Percentiles rank a stretch among this genome's conserved stretches.
These are phyloP conservation scores for Leccinum olivaceopallidum DNA, from an alignment of 768 basidiomycete species.

Conservation along the genomic window DNA sequence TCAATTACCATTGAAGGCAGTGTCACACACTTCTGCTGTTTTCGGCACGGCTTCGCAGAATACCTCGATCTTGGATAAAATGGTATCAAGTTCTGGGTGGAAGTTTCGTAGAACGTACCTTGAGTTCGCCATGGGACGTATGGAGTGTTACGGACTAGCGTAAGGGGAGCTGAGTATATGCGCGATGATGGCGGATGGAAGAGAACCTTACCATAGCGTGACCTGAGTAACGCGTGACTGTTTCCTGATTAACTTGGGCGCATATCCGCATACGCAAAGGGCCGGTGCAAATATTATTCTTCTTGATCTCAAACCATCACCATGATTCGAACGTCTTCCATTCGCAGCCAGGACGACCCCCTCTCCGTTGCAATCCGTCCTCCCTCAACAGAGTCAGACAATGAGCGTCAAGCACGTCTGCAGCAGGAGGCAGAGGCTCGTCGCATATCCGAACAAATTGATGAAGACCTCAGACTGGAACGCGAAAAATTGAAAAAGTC, in stretches of 20 bases:
- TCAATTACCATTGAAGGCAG: background rate
- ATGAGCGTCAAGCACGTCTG: slow-evolving; percentile 61
- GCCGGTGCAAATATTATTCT: background rate
- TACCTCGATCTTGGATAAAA: slow-evolving; percentile 72
- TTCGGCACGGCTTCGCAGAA: slow-evolving; percentile 98
- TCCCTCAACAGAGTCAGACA: slow-evolving; percentile 62
- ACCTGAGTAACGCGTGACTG: slow-evolving; percentile 29
- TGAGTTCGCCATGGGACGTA: slow-evolving; percentile 93
- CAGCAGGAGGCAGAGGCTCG: slow-evolving; percentile 72
- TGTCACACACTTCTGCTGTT: slow-evolving; percentile 76
- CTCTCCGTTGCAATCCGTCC: slow-evolving; percentile 68
- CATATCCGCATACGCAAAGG: slow-evolving; percentile 1
- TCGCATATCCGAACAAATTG: slow-evolving; percentile 76
- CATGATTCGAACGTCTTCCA: slow-evolving; percentile 66
- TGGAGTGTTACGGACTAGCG: slow-evolving; percentile 89
- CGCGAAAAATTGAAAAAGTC: slow-evolving; percentile 61
- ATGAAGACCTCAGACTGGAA: slow-evolving; percentile 75
- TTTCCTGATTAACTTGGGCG: slow-evolving; percentile 14
- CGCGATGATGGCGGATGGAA: slow-evolving; percentile 27
- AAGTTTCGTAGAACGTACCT: slow-evolving; percentile 51
- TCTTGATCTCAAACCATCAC: slow-evolving; percentile 37
- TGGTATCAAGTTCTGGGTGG: background rate
- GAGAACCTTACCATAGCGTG: slow-evolving; percentile 32
- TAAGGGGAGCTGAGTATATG: slow-evolving; percentile 10
- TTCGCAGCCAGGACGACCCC: slow-evolving; percentile 78